These are phyloP conservation scores for Teratosphaeria nubilosa DNA, from an alignment of 2,329 filamentous ascomycete species.

Conservation along the genomic window DNA sequence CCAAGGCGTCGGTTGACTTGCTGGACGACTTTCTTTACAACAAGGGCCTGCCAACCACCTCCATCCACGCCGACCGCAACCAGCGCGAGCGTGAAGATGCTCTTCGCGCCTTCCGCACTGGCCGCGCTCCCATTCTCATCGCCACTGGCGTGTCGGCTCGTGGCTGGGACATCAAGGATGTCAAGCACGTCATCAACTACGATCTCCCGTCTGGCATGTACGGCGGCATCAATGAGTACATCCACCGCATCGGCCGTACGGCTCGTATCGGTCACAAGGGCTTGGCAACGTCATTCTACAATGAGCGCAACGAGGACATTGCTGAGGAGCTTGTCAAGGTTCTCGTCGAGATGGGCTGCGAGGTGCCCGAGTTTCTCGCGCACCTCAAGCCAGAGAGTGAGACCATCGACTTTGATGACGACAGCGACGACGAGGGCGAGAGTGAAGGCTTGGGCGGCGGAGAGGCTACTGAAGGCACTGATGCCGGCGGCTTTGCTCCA, in stretches of 20 bases:
- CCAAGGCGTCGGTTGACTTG: conserved; percentile 65
- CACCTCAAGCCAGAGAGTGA: conserved; percentile 49
- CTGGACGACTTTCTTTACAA: conserved; percentile 86
- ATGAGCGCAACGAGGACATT: conserved; percentile 62
- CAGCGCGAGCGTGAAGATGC: conserved; percentile 89
- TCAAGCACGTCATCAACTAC: conserved; percentile 89
- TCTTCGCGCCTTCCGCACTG: conserved; percentile 69
- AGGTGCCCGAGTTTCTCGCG: conserved; percentile 72
- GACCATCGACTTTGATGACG: conserved; percentile 9
- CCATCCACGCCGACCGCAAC: conserved; percentile 78
- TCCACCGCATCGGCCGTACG: conserved; percentile 90
- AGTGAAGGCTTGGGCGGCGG: not conserved
- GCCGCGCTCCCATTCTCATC: conserved; percentile 67
- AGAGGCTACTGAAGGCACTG: conserved; percentile 8
- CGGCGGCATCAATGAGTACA: conserved; percentile 89
- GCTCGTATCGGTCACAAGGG: conserved; percentile 85
- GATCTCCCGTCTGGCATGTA: conserved; percentile 65
- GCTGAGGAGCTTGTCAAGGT: conserved; percentile 67
- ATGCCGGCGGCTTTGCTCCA: conserved; percentile 7
- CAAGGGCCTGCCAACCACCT: conserved; percentile 64
- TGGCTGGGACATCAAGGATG: conserved; percentile 77
- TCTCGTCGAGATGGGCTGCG: conserved; percentile 68
- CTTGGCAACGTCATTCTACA: conserved; percentile 81
- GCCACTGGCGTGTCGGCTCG: conserved; percentile 80
- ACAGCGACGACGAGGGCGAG: conserved; percentile 10